These are phyloP conservation scores for Emydomyces testavorans DNA, from an alignment of 2,329 filamentous ascomycete species.

Conservation along the genomic window DNA sequence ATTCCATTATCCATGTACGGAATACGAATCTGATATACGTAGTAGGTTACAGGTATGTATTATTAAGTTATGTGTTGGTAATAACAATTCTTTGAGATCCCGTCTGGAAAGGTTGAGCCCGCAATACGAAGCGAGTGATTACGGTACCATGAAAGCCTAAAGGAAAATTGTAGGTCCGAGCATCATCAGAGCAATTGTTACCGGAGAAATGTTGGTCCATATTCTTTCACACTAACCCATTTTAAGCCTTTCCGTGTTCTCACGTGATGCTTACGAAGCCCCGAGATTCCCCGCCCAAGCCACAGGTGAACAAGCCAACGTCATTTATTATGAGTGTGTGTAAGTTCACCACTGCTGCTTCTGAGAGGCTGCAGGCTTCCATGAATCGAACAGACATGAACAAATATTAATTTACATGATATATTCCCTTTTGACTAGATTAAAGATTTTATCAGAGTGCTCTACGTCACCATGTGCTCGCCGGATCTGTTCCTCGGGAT, in stretches of 20 bases:
- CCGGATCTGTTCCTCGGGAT: slow-evolving; percentile 51
- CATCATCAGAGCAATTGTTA: too few relatives aligned
- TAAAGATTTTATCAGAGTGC: not conserved
- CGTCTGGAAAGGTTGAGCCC: too few relatives aligned
- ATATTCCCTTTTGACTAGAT: not conserved
- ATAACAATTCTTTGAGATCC: too few relatives aligned
- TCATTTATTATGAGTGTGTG: too few relatives aligned
- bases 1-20: too few relatives aligned
- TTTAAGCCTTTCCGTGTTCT: not conserved
- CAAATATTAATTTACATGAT: not conserved
- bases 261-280: slow-evolving; percentile 4
- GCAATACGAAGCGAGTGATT: too few relatives aligned
- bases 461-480: slow-evolving; percentile 41
- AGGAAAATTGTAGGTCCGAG: too few relatives aligned
- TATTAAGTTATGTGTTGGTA: too few relatives aligned
- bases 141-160: too few relatives aligned
- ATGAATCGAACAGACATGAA: not conserved
- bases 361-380: not conserved
- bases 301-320: not conserved
- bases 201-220: too few relatives aligned
- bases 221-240: not conserved
- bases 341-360: not conserved
- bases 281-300: not conserved
- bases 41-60: too few relatives aligned
- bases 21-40: too few relatives aligned